Percentiles rank a stretch among this genome's conserved stretches.
These are phyloP conservation scores for Suhomyces sp. DNA, from an alignment of 805 yeast species.

Conservation along the genomic window DNA sequence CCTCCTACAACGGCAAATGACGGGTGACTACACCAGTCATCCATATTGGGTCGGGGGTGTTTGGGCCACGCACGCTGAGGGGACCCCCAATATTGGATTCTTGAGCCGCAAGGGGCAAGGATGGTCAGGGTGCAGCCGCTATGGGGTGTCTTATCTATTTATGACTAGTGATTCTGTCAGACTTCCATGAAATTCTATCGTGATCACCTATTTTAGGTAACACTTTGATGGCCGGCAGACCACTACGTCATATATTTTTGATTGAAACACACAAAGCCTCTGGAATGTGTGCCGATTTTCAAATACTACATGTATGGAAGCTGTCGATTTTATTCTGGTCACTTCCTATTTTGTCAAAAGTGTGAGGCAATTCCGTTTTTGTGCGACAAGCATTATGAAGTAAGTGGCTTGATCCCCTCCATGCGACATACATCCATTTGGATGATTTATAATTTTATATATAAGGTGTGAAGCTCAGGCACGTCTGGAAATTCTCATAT, in stretches of 20 bases:
- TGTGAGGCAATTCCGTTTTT: background rate
- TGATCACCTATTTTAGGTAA: background rate
- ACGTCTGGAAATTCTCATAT: background rate
- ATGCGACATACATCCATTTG: background rate
- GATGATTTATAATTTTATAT: background rate
- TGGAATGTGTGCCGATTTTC: background rate
- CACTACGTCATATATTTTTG: background rate
- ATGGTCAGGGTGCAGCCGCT: background rate
- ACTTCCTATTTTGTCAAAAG: background rate
- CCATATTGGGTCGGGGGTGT: background rate
- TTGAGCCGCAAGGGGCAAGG: background rate
- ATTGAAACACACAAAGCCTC: background rate
- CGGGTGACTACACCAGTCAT: background rate
- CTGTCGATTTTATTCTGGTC: background rate
- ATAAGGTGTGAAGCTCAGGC: background rate
- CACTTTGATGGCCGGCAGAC: background rate
- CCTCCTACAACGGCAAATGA: background rate
- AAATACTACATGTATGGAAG: background rate
- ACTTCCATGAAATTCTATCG: background rate
- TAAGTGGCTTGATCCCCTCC: constrained; percentile 2
- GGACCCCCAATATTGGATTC: background rate
- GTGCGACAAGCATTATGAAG: background rate
- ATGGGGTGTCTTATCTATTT: background rate
- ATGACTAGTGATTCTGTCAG: background rate
- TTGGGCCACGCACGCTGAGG: background rate